Evolutionary conservation across 2,329 filamentous ascomycete species (phyloP).

Genomic region (Alternaria sp.): DNA sequence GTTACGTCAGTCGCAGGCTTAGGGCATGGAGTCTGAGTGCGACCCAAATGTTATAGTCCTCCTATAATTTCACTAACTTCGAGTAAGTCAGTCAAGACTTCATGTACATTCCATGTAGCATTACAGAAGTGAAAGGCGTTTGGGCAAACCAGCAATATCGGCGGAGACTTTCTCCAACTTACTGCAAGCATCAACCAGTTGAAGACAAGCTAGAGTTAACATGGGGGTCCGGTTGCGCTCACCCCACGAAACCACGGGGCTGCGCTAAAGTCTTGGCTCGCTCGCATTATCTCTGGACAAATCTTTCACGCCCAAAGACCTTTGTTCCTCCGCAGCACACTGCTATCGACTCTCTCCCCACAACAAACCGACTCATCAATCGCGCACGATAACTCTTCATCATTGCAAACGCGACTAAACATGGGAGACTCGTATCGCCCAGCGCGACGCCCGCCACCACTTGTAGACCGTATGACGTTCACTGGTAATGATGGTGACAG

Average conservation of each 20-base stretch:
- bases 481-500: slow-evolving; percentile 37
- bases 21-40: background rate
- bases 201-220: slow-evolving; percentile 1
- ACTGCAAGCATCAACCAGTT: background rate
- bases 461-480: slow-evolving; percentile 45
- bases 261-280: slow-evolving; percentile 28
- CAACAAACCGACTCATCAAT: slow-evolving; percentile 8
- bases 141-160: background rate
- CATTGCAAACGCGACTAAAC: slow-evolving; percentile 13
- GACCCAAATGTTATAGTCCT: background rate
- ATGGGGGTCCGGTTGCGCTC: background rate
- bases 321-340: slow-evolving; percentile 16
- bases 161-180: background rate
- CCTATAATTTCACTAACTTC: background rate
- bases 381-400: slow-evolving; percentile 11
- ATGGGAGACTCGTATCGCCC: slow-evolving; percentile 45
- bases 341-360: background rate
- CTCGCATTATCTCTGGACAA: slow-evolving; percentile 17
- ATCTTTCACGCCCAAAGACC: slow-evolving; percentile 24
- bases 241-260: slow-evolving; percentile 16
- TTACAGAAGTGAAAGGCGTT: background rate
- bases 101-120: background rate
- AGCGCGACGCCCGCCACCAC: slow-evolving; percentile 31
- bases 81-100: background rate
- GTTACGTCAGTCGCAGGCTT: background rate